A percentile compares a stretch with the other conserved stretches of the same genome.
These are phyloP conservation scores for Suillus occidentalis DNA, from an alignment of 768 basidiomycete species.

Conservation along the genomic window DNA sequence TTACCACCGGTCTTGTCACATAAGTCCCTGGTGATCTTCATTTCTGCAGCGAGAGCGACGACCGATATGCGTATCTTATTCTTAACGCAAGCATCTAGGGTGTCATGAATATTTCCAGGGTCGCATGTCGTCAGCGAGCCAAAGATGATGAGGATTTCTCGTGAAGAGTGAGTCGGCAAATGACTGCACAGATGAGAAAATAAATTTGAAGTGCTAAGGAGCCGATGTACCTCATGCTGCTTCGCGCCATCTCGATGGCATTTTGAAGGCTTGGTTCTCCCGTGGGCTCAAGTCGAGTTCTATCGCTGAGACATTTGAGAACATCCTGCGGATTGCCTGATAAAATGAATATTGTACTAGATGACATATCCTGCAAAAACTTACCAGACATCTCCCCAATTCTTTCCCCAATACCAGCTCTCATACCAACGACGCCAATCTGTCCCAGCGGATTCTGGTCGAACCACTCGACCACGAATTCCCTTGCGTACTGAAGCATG, in stretches of 20 bases:
- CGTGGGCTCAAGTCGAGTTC: slow-evolving; percentile 83
- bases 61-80: slow-evolving; percentile 89
- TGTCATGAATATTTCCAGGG: slow-evolving; percentile 94
- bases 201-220: not conserved
- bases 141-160: slow-evolving; percentile 92
- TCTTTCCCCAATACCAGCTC: slow-evolving; percentile 87
- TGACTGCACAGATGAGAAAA: slow-evolving; percentile 55
- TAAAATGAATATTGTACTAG: slow-evolving; percentile 9
- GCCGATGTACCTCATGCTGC: slow-evolving; percentile 79
- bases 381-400: slow-evolving; percentile 91
- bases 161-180: slow-evolving; percentile 94
- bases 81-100: slow-evolving; percentile 79
- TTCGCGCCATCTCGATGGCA: slow-evolving; percentile 93
- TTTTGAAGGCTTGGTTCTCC: slow-evolving; percentile 98
- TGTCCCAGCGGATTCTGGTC: slow-evolving; percentile 99
- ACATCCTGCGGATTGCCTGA: slow-evolving; percentile 96
- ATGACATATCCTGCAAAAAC: slow-evolving; percentile 19
- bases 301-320: slow-evolving; percentile 79
- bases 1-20: slow-evolving; percentile 90
- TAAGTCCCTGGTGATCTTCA: slow-evolving; percentile 94
- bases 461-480: slow-evolving; percentile 96
- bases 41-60: slow-evolving; percentile 94
- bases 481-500: slow-evolving; percentile 84
- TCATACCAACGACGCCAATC: slow-evolving; percentile 92
- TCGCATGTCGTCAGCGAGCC: slow-evolving; percentile 97